Evolutionary conservation across 2,329 filamentous ascomycete genomes (phyloP).

Genomic region (Amauroascus verrucosus): DNA sequence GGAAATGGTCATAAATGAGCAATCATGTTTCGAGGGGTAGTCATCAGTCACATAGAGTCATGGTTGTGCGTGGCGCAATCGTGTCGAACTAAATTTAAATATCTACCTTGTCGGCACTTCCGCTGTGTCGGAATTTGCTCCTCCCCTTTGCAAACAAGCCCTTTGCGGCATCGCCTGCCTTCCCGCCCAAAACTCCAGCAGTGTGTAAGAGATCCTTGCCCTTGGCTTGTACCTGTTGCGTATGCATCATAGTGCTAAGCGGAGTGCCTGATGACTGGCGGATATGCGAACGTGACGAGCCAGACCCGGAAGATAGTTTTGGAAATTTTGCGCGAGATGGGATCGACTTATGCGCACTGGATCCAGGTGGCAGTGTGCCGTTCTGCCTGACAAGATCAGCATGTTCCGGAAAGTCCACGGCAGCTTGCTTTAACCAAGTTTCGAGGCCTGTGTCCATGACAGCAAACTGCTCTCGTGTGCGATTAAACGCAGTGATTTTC

Average conservation of each 20-base stretch:
- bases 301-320: slow-evolving; percentile 30
- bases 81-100: slow-evolving; percentile 41
- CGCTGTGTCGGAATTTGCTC: slow-evolving; percentile 62
- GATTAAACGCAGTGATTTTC: slow-evolving; percentile 63
- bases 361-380: slow-evolving; percentile 24
- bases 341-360: slow-evolving; percentile 20
- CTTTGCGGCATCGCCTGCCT: slow-evolving; percentile 71
- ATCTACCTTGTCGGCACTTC: slow-evolving; percentile 73
- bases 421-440: slow-evolving; percentile 45
- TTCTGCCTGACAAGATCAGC: slow-evolving; percentile 35
- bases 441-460: slow-evolving; percentile 63
- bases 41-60: not conserved
- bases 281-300: slow-evolving; percentile 26
- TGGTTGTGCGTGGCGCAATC: not conserved
- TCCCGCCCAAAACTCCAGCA: slow-evolving; percentile 60
- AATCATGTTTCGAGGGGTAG: not conserved
- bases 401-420: slow-evolving; percentile 45
- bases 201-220: slow-evolving; percentile 82
- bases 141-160: slow-evolving; percentile 84
- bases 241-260: slow-evolving; percentile 37
- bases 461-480: slow-evolving; percentile 61
- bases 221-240: slow-evolving; percentile 63
- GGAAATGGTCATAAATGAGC: not conserved
- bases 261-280: slow-evolving; percentile 30
- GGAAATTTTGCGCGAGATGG: slow-evolving; percentile 32